Base-by-base conservation (phyloP, 2,329 filamentous ascomycete genomes). In the Byssochlamys sp. region DNA sequence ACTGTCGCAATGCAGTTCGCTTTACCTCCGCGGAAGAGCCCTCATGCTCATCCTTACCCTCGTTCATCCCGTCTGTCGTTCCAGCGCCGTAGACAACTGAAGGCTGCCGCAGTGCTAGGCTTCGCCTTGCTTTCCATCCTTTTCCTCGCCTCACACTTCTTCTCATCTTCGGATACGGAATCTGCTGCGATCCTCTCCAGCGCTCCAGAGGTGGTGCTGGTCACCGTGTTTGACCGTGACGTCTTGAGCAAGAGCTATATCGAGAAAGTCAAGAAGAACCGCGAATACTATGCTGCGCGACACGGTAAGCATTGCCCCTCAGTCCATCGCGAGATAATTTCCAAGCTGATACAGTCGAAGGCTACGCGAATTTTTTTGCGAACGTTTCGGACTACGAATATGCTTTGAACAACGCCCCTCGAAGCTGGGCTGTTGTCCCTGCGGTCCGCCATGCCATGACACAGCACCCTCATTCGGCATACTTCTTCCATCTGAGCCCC, bases 391-490 rank as follows among this genome's bases (percentile, higher is more conserved):
- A 91, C 67, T 96, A 96, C 76, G 80, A 68, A 56, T 67, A 75
- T 35, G 65, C 67, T 27, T 63, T 80, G 19, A 67, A 75, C 56
- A 70, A 72, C 55, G 72, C 74, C 29, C 74, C 77, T 11, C 67
- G 69, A 55, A 77, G 71, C 60, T 79, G 77, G 77, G 80, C 89
- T 49, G 85, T 88, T 65, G 82, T 97, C 55, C 89, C 92, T 60
- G 89, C 92, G 6, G 80, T 95, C 69, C 88, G 94, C 60, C 92
- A 99, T 72, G 92, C 92, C 53, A 84, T 97, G 75, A 85, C 90
- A 5, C 81, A 85, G 52, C 86, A 87, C 69, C 90, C 91, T 4
- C 82, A 90, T 64, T 85, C 84, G 60, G 85, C 82, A 53, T 96
- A 86, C 71, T 82, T 97, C 70, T 97, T 92, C 87, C 90, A 87